phyloP scores from a whole-genome alignment of 768 basidiomycete genomes.

The Kwoniella pini region DNA sequence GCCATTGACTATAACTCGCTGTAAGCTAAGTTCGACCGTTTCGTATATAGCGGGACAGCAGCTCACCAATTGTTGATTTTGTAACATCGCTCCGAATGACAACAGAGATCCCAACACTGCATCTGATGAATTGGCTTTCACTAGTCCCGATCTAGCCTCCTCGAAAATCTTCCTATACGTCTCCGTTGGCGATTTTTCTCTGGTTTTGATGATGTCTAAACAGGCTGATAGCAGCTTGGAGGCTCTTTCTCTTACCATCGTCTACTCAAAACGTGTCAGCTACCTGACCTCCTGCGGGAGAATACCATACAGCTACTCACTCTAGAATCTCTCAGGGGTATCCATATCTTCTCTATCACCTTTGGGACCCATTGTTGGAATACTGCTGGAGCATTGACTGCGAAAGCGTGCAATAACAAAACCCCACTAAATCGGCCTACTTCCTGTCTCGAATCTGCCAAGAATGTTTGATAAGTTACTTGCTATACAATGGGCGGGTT shows the following conservation, averaged over 20 bases:
- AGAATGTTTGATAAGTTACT: background rate
- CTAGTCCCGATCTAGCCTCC: constrained; percentile 74
- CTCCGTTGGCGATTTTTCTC: constrained; percentile 66
- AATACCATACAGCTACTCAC: constrained; percentile 54
- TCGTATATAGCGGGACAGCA: background rate
- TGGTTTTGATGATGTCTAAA: constrained; percentile 75
- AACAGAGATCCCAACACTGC: constrained; percentile 88
- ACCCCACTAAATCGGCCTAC: constrained; percentile 89
- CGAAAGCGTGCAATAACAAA: constrained; percentile 88
- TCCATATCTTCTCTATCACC: constrained; percentile 89
- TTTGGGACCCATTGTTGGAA: constrained; percentile 84
- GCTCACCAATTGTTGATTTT: constrained; percentile 90
- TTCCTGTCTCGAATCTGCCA: constrained; percentile 70
- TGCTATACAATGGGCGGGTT: background rate
- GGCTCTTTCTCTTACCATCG: constrained; percentile 87
- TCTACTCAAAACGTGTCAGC: constrained; percentile 30
- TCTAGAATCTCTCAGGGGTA: constrained; percentile 82
- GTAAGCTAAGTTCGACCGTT: constrained; percentile 5
- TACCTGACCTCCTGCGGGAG: background rate
- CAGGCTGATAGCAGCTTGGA: constrained; percentile 92
- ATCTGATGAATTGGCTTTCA: constrained; percentile 78
- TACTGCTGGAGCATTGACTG: constrained; percentile 79
- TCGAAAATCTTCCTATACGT: constrained; percentile 77
- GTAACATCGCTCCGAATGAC: constrained; percentile 83
- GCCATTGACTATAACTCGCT: constrained; percentile 51